Percentiles rank a stretch among this genome's conserved stretches.
Conservation (phyloP, 1,284 basidiomycete genomes). For the Phylloboletellus chloephorus region DNA sequence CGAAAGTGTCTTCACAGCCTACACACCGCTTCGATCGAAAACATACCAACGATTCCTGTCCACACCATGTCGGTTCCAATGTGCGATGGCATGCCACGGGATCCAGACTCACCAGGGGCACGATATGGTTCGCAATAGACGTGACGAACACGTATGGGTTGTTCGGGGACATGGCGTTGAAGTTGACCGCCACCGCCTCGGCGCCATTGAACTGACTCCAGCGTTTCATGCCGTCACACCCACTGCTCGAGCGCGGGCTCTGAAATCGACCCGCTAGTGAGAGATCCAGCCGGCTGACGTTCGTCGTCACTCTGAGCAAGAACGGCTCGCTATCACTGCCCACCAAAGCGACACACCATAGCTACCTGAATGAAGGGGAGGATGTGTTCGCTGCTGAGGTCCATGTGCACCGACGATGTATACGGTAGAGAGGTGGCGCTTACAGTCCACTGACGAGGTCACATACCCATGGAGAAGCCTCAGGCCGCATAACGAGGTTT, state of each 20-base stretch:
- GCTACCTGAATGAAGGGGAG: neutral
- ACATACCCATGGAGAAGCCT: constrained; percentile 4
- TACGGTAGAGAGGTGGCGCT: neutral
- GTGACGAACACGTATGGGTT: constrained; percentile 31
- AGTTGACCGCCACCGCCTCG: constrained; percentile 36
- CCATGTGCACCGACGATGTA: neutral
- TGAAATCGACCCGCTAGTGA: constrained; percentile 46
- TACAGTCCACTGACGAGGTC: neutral
- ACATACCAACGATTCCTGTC: constrained; percentile 41
- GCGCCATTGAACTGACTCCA: constrained; percentile 50
- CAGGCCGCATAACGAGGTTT: constrained; percentile 3
- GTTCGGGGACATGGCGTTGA: constrained; percentile 35
- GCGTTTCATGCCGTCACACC: constrained; percentile 48
- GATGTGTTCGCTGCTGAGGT: neutral
- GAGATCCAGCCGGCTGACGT: constrained; percentile 51
- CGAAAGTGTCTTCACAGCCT: constrained; percentile 40
- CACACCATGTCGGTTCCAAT: neutral
- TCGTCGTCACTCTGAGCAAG: constrained; percentile 46
- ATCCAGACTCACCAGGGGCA: constrained; percentile 35
- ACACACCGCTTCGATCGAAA: constrained; percentile 55
- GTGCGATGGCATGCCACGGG: neutral
- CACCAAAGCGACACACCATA: constrained; percentile 1
- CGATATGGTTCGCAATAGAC: constrained; percentile 39
- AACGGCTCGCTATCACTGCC: constrained; percentile 47
- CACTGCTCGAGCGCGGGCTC: constrained; percentile 47